phyloP scores from a whole-genome alignment of 2,329 filamentous ascomycete species.

The Leptographium wingfieldii region DNA sequence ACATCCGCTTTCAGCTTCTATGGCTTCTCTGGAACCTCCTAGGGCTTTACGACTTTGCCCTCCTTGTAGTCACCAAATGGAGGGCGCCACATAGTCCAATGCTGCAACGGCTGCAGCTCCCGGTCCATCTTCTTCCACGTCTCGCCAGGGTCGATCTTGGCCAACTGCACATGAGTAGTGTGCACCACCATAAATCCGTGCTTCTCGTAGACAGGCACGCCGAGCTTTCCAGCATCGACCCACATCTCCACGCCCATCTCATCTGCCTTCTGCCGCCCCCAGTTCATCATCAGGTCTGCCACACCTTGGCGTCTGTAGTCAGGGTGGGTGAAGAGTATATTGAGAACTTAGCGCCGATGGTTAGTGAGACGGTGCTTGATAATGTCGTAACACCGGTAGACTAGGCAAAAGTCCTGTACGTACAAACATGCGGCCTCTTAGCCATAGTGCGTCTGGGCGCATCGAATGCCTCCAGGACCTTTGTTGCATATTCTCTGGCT shows the following conservation, averaged over 20 bases:
- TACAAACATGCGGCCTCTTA: background rate
- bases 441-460: background rate
- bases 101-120: background rate
- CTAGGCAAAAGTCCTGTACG: background rate
- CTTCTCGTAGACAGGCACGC: background rate
- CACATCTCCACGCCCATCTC: background rate
- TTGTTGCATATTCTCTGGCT: background rate
- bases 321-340: background rate
- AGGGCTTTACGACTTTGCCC: background rate
- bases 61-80: background rate
- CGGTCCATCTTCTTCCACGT: background rate
- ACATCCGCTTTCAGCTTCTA: background rate
- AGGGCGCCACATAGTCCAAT: constrained; percentile 1
- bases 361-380: background rate
- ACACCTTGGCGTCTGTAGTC: background rate
- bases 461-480: background rate
- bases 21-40: background rate
- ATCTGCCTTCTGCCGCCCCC: background rate
- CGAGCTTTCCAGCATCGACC: background rate
- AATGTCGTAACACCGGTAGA: too few species aligned
- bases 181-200: background rate
- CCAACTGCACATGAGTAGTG: background rate
- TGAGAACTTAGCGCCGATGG: background rate
- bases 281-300: background rate
- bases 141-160: background rate